Evolutionary conservation across 345 rosid genomes (phyloP), one percentile per base, ranked within the genome.

Genomic region (Carallia brachiata): DNA sequence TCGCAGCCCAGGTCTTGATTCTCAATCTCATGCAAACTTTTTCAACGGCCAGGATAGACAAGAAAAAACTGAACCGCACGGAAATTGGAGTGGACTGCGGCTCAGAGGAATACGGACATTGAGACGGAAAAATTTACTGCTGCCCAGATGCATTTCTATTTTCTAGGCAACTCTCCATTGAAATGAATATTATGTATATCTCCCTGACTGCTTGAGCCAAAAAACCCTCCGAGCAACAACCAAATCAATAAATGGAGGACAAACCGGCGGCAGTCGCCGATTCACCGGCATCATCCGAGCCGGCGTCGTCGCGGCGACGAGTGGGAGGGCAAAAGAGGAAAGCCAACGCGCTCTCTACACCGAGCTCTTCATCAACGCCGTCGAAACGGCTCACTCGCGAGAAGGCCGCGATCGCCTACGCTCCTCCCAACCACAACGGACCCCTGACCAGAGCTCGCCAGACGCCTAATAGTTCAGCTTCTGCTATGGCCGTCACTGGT

Each of bases 371-470:
- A 15, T 79, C 92, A 2, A 53, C 83, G 12, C 83, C 86, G 72
- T 86, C 97, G 36, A 92, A 92, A 71, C 85, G 98, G 68, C 73
- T 79, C 68, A 84, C 90, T 55, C 90, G 99, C 15, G 99, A 96
- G 81, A 96, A 96, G 84, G 80, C 86, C 37, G 78, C 75, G 48
- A 73, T 80, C 67, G 84, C 88, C 70, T 83, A 83, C 52, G 10
- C 85, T 52, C 87, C 85, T 52, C 87, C 85, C 80, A 75, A 87
- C 78, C 97, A 96, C 68, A 83, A 86, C 77, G 99, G 99, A 0
- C 99, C 99, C 7, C 72, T 96, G 73, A 96, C 99, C 7, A 86
- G 99, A 79, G 97, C 95, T 68, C 92, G 98, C 48, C 96, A 91
- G 65, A 84, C 81, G 3, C 99, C 99, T 1, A 74, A 73, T 75